Evolutionary conservation across 2,329 filamentous ascomycete genomes (phyloP).

Genomic region (Fonsecaea pedrosoi): DNA sequence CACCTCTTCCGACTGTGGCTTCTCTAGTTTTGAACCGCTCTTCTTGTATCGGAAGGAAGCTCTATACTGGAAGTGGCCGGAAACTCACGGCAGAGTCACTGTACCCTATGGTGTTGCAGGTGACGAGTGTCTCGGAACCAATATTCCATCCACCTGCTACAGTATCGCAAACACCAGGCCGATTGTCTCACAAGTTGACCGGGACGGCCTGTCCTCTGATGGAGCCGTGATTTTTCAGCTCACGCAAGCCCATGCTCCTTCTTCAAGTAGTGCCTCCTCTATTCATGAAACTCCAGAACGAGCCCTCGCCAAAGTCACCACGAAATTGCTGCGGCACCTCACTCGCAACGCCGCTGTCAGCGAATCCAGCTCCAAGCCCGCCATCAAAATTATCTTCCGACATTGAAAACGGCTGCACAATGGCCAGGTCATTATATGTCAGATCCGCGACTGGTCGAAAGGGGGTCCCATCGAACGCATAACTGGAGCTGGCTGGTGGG

Average conservation of each 20-base stretch:
- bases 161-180: background rate
- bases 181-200: background rate
- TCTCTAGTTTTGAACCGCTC: too few relatives aligned
- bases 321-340: slow-evolving; percentile 18
- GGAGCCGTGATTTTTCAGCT: background rate
- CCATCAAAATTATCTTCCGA: slow-evolving; percentile 11
- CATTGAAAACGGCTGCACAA: slow-evolving; percentile 5
- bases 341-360: background rate
- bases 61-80: background rate
- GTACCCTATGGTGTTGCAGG: background rate
- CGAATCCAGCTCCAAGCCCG: background rate
- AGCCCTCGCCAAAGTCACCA: slow-evolving; percentile 18
- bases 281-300: slow-evolving; percentile 20
- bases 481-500: background rate
- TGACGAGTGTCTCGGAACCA: background rate
- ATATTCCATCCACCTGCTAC: background rate
- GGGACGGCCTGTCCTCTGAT: background rate
- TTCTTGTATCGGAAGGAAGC: too few relatives aligned
- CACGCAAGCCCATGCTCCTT: background rate
- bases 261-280: slow-evolving; percentile 3
- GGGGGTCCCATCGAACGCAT: slow-evolving; percentile 15
- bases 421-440: slow-evolving; percentile 18
- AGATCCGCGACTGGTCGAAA: slow-evolving; percentile 21
- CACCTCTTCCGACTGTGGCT: too few relatives aligned
- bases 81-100: background rate